A percentile compares a stretch with the other conserved stretches of the same genome.
These are phyloP conservation scores for Yarrowia galli DNA, from an alignment of 1,139 yeast genomes.

Conservation along the genomic window DNA sequence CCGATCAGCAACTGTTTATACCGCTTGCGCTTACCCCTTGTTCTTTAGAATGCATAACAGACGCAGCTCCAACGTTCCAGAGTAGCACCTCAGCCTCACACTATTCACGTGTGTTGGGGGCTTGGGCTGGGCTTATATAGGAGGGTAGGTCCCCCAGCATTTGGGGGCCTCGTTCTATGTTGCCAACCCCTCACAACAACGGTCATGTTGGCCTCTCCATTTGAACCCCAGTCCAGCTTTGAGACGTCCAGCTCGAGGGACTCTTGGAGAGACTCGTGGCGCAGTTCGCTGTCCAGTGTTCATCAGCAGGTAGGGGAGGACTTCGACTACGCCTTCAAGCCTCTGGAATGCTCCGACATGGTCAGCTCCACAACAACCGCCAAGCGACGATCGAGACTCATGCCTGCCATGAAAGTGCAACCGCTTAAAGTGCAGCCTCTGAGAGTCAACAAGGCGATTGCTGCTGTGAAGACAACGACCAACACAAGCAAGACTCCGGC, in stretches of 20 bases:
- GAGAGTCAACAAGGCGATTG: background rate
- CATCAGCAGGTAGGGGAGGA: too few relatives aligned
- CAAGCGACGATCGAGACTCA: background rate
- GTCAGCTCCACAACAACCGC: too few relatives aligned
- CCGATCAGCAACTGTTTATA: background rate
- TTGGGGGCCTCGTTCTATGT: background rate
- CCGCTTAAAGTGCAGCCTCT: background rate
- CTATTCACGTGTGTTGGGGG: background rate
- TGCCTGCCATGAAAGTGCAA: background rate
- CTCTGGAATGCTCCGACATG: too few relatives aligned
- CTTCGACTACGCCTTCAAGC: background rate
- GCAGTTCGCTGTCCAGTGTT: background rate
- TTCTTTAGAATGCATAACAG: background rate
- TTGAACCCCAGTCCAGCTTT: slow-evolving; percentile 14
- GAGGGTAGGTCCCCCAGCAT: background rate
- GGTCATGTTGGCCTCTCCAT: slow-evolving; percentile 25
- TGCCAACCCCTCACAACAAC: background rate
- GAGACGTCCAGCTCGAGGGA: background rate
- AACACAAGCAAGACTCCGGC: background rate
- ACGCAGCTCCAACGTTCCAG: slow-evolving; percentile 1
- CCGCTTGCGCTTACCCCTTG: slow-evolving; percentile 5
- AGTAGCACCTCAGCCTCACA: slow-evolving; percentile 10
- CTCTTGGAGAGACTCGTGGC: slow-evolving; percentile 22
- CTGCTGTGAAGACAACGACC: background rate
- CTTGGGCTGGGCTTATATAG: background rate